phyloP scores from a whole-genome alignment of 768 basidiomycete species.

The Tulasnella sp. region DNA sequence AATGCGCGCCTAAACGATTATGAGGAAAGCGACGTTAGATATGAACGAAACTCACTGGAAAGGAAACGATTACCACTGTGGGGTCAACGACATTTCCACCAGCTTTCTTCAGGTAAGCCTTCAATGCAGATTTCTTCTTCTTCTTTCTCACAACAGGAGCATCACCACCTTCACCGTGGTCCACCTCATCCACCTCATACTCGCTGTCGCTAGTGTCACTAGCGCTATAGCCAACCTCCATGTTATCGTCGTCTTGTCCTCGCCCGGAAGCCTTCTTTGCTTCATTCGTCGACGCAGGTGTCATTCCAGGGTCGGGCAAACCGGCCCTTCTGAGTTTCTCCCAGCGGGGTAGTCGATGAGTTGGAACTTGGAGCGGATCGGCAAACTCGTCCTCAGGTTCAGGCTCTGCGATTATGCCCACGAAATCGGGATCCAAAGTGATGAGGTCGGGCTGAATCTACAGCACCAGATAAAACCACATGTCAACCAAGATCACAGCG shows the following conservation, averaged over 20 bases:
- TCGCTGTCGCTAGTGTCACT: slow-evolving; percentile 30
- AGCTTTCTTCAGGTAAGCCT: slow-evolving; percentile 75
- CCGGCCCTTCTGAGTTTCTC: slow-evolving; percentile 72
- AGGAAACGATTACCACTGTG: slow-evolving; percentile 47
- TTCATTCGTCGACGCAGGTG: slow-evolving; percentile 29
- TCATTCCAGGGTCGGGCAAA: slow-evolving; percentile 44
- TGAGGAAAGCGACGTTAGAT: not conserved
- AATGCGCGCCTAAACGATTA: slow-evolving; percentile 56
- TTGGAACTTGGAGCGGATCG: slow-evolving; percentile 45
- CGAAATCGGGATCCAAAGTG: slow-evolving; percentile 65
- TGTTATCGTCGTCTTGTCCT: slow-evolving; percentile 29
- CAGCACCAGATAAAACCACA: not conserved
- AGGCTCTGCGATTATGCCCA: slow-evolving; percentile 59
- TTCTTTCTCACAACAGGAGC: slow-evolving; percentile 52
- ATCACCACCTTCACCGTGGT: not conserved
- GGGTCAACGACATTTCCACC: slow-evolving; percentile 92
- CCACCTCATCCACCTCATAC: slow-evolving; percentile 34
- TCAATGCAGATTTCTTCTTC: slow-evolving; percentile 48
- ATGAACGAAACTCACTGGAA: not conserved
- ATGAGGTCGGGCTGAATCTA: slow-evolving; percentile 93
- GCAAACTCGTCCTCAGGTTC: slow-evolving; percentile 36
- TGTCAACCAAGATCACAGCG: not conserved
- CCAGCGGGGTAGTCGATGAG: slow-evolving; percentile 64
- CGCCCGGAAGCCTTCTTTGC: slow-evolving; percentile 8
- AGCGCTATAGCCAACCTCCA: slow-evolving; percentile 37